These are phyloP conservation scores for Podaxis sp. DNA, from an alignment of 768 basidiomycete species.

Conservation along the genomic window DNA sequence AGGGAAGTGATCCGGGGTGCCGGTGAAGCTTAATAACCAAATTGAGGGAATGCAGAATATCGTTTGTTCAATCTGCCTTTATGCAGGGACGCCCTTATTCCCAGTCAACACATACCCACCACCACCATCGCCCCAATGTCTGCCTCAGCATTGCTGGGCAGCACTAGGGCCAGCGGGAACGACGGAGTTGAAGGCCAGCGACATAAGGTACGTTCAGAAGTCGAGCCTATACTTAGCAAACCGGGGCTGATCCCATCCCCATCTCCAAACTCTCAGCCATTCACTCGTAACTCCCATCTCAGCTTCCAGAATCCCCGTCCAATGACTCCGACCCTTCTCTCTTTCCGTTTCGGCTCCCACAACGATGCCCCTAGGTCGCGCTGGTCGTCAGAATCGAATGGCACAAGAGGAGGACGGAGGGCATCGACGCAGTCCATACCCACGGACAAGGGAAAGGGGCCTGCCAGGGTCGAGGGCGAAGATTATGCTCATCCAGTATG, in stretches of 20 bases:
- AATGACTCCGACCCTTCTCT: constrained; percentile 12
- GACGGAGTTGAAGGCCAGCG: neutral
- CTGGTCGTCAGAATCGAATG: constrained; percentile 23
- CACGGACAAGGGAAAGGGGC: constrained; percentile 33
- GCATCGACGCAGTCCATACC: constrained; percentile 22
- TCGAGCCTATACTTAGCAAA: constrained; percentile 11
- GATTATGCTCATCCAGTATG: neutral
- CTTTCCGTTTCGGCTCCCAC: constrained; percentile 11
- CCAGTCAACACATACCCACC: neutral
- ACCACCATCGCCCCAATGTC: neutral
- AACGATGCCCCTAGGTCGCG: neutral
- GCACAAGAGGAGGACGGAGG: constrained; percentile 13
- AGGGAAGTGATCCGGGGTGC: neutral
- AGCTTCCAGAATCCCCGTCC: constrained; percentile 2
- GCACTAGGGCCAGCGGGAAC: constrained; percentile 9
- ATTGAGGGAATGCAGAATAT: neutral
- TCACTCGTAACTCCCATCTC: constrained; percentile 5
- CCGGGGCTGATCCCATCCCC: constrained; percentile 12
- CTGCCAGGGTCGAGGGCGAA: constrained; percentile 12
- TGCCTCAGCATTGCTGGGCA: neutral
- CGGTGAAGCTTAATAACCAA: neutral
- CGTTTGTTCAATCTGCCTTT: neutral
- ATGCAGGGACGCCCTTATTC: constrained; percentile 1
- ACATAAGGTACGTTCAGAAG: neutral
- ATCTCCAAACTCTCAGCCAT: constrained; percentile 11